A percentile compares a stretch with the other conserved stretches of the same genome.
Conservation (phyloP, 768 basidiomycete species). For the Leccinum longicurvipes region DNA sequence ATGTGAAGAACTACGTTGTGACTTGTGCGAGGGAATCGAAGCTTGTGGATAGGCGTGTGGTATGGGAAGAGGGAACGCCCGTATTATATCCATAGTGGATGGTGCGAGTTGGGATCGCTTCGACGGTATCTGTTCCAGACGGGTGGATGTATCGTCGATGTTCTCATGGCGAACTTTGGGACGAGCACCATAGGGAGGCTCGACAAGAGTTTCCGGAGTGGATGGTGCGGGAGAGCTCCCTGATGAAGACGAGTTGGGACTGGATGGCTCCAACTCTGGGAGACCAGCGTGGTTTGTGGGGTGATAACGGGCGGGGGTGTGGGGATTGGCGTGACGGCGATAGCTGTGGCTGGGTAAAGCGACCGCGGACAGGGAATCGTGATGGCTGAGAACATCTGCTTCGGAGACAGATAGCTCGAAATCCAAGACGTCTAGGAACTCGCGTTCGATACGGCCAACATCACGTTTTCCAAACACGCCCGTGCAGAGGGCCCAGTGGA, state of each 20-base stretch:
- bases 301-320: constrained; percentile 17
- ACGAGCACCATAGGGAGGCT: constrained; percentile 16
- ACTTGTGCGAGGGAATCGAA: constrained; percentile 20
- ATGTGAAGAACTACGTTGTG: constrained; percentile 28
- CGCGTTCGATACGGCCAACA: constrained; percentile 76
- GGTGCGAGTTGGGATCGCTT: constrained; percentile 24
- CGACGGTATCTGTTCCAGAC: constrained; percentile 19
- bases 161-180: constrained; percentile 30
- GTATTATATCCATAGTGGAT: constrained; percentile 43
- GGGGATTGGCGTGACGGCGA: constrained; percentile 26
- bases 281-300: constrained; percentile 23
- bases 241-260: constrained; percentile 37
- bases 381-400: constrained; percentile 53
- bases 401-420: constrained; percentile 68
- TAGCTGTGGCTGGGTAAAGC: constrained; percentile 25
- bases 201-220: constrained; percentile 28
- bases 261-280: constrained; percentile 45
- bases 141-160: constrained; percentile 25
- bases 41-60: constrained; percentile 24
- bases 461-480: constrained; percentile 81
- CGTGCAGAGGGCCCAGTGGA: constrained; percentile 86
- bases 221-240: constrained; percentile 32
- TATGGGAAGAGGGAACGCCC: constrained; percentile 47
- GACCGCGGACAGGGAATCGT: constrained; percentile 33
- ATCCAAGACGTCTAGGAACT: constrained; percentile 77